Base-by-base conservation (phyloP, 352 stramenopile species). In the Nothophytophthora sp. region DNA sequence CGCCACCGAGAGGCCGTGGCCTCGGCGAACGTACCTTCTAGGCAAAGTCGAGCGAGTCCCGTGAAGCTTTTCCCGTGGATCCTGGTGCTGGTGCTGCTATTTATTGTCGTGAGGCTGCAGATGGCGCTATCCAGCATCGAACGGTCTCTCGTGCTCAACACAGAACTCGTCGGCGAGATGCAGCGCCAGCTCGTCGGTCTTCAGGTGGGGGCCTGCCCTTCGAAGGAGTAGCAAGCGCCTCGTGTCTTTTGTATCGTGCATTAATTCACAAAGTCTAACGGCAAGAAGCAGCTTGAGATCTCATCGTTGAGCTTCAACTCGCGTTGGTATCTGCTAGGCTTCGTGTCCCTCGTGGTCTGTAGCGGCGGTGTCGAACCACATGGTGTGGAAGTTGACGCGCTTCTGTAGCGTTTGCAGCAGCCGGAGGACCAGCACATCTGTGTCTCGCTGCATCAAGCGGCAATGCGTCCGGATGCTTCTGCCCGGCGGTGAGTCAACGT, bases 41-140 rank as follows among this genome's bases (percentile, higher is more conserved):
- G 29, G 40, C 27, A 18, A 44, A 48, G 16, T 30, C 50, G 54
- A n/a, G 38, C 63, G 45, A 55, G 54, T 0, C 46, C 42, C 7
- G 63, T 73, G 19, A 77, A 74, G 57, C 60, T 85, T n/a, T 81
- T 92, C 33, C 76, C 79, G 37, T 92, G 76, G 76, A 44, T 92
- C 25, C 34, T 92, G 28, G 67, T 90, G 23, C 50, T 90, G 16
- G 49, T 85, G 30, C 35, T 92, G 18, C 35, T 89, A 28, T 65
- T 83, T 37, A 51, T 89, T n/a, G 64, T 90, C 2, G 53, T 87
- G 27, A 67, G 67, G 20, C 53, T 92, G 28, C 75, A 89, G 53
- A 56, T 55, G 50, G 77, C 77, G 25, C 53, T 92, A 32, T 65
- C 61, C n/a, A 83, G 55, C 10, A 86, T 92, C 23, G 76, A 92